Base-by-base conservation (phyloP, 352 stramenopile species). In the Phytophthora uliginosa region DNA sequence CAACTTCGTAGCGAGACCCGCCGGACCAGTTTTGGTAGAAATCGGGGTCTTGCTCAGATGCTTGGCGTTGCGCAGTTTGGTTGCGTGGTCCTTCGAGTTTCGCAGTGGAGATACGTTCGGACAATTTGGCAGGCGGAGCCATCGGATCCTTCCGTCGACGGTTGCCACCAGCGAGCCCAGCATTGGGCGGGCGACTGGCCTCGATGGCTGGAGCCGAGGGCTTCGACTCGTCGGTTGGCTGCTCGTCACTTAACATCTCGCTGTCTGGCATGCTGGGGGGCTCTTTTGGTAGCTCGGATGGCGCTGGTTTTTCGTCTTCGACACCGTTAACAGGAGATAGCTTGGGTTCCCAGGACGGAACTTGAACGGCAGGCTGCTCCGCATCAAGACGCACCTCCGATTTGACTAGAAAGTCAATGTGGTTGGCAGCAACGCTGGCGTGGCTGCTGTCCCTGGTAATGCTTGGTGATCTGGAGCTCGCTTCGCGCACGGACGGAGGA, bases 1-100 rank as follows among this genome's bases (percentile, higher is more conserved):
- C 74, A 36, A 85, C 57, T 33, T 85, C 63, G 17, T 83, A 74
- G 36, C 73, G 67, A 45, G 77, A 85, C 13, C 76, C 79, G 7
- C 79, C 79, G 24, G 53, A 74, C 78, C 78, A 85, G 15, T 76
- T 20, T 20, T 66, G 36, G 40, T 66, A 72, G 45, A 73, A 73
- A n/a, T 72, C 33, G 8, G 62, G 52, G 18, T 74, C 73, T 52
- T 54, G n/a, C 34, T 73, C 52, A n/a, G 26, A 17, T 22, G 17
- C 51, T 24, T 42, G 45, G 31, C 4, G 6, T 26, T 24, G 24
- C 12, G 17, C 10, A 34, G 28, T 42, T 65, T 60, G 26, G 55
- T 20, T 45, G 15, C 22, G 18, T 15, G 55, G 34, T 33, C 34
- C 26, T 48, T 62, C 18, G 15, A 17, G 7, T 31, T 76, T 76